Evolutionary conservation across 495 filamentous ascomycete species (phyloP).

Genomic region (Penicillium malachiteum): DNA sequence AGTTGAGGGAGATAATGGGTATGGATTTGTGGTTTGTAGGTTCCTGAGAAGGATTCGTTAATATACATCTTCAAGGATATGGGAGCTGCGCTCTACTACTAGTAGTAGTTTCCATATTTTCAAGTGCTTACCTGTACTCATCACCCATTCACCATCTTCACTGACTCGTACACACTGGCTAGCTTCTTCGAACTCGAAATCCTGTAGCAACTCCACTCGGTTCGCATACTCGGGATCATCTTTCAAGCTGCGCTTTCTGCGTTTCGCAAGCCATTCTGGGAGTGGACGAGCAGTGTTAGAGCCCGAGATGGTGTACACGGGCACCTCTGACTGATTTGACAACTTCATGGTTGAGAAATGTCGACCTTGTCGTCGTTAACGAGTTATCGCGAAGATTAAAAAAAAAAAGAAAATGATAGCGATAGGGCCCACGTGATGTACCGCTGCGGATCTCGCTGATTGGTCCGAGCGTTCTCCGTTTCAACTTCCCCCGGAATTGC

Average conservation of each 20-base stretch:
- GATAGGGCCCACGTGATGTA: constrained; percentile 39
- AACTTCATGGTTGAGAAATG: constrained; percentile 67
- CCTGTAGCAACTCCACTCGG: constrained; percentile 91
- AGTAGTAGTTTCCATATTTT: too few relatives aligned
- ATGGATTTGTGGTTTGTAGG: constrained; percentile 96
- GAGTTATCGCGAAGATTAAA: constrained; percentile 53
- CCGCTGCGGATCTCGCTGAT: constrained; percentile 20
- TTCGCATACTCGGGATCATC: constrained; percentile 90
- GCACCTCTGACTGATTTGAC: constrained; percentile 80
- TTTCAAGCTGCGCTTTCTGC: constrained; percentile 89
- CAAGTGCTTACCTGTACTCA: constrained; percentile 75
- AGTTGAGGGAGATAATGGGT: constrained; percentile 91
- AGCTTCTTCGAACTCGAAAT: constrained; percentile 99
- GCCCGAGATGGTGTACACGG: constrained; percentile 95
- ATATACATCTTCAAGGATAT: constrained; percentile 19
- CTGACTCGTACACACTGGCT: constrained; percentile 86
- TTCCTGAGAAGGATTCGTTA: constrained; percentile 47
- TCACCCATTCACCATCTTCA: constrained; percentile 97
- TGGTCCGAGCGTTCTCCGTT: constrained; percentile 24
- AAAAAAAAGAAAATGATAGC: constrained; percentile 25
- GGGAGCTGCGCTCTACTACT: too few relatives aligned
- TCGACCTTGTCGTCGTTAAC: constrained; percentile 2
- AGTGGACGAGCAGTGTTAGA: constrained; percentile 86
- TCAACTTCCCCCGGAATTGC: constrained; percentile 32
- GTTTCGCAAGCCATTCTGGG: constrained; percentile 91